Conservation (phyloP, 2,329 filamentous ascomycete genomes). For the Rhynchosporium graminicola region DNA sequence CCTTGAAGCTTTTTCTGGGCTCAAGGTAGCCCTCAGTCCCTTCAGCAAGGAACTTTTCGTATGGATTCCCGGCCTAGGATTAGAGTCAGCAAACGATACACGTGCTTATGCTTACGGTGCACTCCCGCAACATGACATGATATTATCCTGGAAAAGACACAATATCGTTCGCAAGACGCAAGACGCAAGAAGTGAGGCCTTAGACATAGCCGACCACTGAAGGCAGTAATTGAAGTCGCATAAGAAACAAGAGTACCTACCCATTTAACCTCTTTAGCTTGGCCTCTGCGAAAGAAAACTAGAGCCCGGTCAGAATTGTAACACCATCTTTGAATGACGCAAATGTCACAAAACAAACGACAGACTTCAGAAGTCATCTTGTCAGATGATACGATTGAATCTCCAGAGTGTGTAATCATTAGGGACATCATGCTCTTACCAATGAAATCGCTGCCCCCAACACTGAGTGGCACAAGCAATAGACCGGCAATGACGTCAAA, state of each 20-base stretch:
- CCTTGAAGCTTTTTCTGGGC: conserved; percentile 76
- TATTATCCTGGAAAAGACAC: no score
- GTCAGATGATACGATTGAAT: no score
- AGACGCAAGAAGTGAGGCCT: no score
- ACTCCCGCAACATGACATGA: no score
- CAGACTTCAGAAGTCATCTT: neutral
- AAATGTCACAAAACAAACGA: neutral
- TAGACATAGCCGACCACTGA: no score
- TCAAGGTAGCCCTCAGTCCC: conserved; percentile 75
- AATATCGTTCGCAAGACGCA: no score
- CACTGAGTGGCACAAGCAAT: conserved; percentile 77
- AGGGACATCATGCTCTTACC: conserved; percentile 7
- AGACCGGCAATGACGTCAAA: conserved; percentile 78
- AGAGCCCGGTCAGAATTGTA: neutral
- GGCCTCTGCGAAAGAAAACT: conserved; percentile 82
- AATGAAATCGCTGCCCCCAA: conserved; percentile 79
- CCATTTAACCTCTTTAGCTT: conserved; percentile 73
- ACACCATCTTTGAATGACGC: neutral
- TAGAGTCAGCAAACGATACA: neutral
- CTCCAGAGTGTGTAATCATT: no score
- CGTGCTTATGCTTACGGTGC: neutral
- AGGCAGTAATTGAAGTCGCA: neutral
- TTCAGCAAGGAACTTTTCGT: conserved; percentile 73
- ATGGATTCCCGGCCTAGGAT: conserved; percentile 75
- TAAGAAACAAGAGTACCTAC: neutral